Percentiles rank a stretch among this genome's conserved stretches.
These are phyloP conservation scores for fission yeast (Schizosaccharomyces pombe) DNA, from an alignment of 805 yeast genomes.

Conservation along the genomic window DNA sequence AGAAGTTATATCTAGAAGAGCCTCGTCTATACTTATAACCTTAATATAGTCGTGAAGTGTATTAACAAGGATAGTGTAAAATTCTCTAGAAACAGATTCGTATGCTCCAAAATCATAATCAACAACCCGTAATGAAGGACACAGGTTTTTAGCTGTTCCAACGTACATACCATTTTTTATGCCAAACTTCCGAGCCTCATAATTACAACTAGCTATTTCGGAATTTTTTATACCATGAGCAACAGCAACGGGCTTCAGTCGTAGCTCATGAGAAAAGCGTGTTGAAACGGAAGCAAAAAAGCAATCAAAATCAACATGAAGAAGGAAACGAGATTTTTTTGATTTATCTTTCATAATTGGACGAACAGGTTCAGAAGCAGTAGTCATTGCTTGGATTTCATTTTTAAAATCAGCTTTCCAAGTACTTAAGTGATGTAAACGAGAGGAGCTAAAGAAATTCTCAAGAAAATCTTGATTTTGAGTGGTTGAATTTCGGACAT, in stretches of 20 bases:
- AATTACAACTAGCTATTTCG: slow-evolving; percentile 82
- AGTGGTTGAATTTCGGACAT: slow-evolving; percentile 25
- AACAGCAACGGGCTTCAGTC: slow-evolving; percentile 39
- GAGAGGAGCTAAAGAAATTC: slow-evolving; percentile 52
- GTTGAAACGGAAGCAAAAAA: slow-evolving; percentile 78
- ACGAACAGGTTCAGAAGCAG: slow-evolving; percentile 12
- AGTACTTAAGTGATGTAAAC: slow-evolving; percentile 68
- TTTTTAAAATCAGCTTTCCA: slow-evolving; percentile 61
- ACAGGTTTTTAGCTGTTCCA: slow-evolving; percentile 30
- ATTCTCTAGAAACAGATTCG: slow-evolving; percentile 35
- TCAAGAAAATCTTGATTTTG: slow-evolving; percentile 53
- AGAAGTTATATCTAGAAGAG: slow-evolving; percentile 41
- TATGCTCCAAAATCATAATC: slow-evolving; percentile 58
- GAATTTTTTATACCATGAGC: slow-evolving; percentile 30
- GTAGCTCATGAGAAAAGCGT: slow-evolving; percentile 29
- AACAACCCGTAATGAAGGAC: slow-evolving; percentile 40
- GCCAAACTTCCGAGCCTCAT: slow-evolving; percentile 53
- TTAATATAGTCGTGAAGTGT: slow-evolving; percentile 24
- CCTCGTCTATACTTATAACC: slow-evolving; percentile 87
- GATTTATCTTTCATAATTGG: slow-evolving; percentile 6
- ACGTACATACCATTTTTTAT: slow-evolving; percentile 83
- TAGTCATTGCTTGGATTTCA: slow-evolving; percentile 30
- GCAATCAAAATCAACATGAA: slow-evolving; percentile 84
- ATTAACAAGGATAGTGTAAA: slow-evolving; percentile 36
- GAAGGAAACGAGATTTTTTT: slow-evolving; percentile 15